Evolutionary conservation across 257 asterid species (phyloP).

Genomic region (Solanum chiquidenum): DNA sequence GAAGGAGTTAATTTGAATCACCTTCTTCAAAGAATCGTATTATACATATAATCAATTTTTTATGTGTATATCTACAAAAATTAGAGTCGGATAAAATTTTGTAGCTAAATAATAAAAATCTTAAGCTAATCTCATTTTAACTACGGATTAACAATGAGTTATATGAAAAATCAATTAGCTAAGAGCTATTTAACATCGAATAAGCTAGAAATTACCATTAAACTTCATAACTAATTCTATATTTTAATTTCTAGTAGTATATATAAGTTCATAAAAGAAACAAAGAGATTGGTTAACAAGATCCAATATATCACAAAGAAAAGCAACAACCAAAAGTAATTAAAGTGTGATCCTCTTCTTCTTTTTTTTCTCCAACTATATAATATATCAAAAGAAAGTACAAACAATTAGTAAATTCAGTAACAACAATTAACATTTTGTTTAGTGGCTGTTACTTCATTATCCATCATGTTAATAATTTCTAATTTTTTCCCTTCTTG

Average conservation of each 20-base stretch:
- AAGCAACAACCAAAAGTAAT: not conserved
- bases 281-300: not conserved
- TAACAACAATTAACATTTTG: constrained; percentile 51
- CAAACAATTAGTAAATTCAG: not conserved
- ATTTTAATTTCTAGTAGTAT: no score
- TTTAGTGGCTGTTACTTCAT: constrained; percentile 69
- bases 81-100: not conserved
- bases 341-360: not conserved
- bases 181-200: not conserved
- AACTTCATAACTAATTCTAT: not conserved
- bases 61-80: not conserved
- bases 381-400: not conserved
- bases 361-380: not conserved
- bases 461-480: constrained; percentile 45
- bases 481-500: constrained; percentile 32
- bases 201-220: not conserved
- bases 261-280: not conserved
- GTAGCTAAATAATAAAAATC: not conserved
- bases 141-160: not conserved
- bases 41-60: no score
- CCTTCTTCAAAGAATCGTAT: no score
- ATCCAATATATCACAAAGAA: not conserved
- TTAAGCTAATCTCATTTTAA: no score
- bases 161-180: not conserved
- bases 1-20: no score